A percentile compares a stretch with the other conserved stretches of the same genome.
Conservation (phyloP, 1,284 basidiomycete species). For the Sporisorium exsertum region DNA sequence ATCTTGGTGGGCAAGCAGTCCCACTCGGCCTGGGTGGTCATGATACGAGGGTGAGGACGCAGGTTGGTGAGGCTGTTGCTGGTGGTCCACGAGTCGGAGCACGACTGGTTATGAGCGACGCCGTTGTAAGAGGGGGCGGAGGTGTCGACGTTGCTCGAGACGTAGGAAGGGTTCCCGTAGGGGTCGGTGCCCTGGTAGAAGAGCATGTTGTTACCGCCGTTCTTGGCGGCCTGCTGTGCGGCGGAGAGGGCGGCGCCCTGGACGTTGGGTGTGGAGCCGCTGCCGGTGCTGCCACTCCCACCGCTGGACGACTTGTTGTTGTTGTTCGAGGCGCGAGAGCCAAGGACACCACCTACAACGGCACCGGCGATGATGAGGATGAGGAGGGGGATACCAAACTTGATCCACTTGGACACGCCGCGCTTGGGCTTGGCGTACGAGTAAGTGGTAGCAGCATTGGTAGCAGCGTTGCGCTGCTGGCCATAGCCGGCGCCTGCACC, state of each 20-base stretch:
- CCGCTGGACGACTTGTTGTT: conserved; percentile 65
- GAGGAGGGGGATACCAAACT: conserved; percentile 56
- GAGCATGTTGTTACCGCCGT: conserved; percentile 78
- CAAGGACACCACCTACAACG: conserved; percentile 82
- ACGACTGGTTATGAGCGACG: conserved; percentile 27
- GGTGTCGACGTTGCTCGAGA: conserved; percentile 78
- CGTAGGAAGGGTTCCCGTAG: conserved; percentile 84
- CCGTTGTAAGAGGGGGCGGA: conserved; percentile 41
- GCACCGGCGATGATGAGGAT: conserved; percentile 72
- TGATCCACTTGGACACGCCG: conserved; percentile 60
- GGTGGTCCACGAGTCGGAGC: conserved; percentile 64
- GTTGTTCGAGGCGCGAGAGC: conserved; percentile 71
- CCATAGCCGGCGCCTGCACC: conserved; percentile 25
- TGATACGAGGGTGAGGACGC: conserved; percentile 86
- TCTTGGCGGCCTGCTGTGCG: conserved; percentile 75
- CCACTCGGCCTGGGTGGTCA: conserved; percentile 94
- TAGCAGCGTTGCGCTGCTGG: conserved; percentile 33
- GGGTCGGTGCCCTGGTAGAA: conserved; percentile 75
- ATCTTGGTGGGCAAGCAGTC: conserved; percentile 82
- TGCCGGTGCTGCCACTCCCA: conserved; percentile 58
- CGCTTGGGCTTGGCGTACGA: conserved; percentile 63
- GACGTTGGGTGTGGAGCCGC: conserved; percentile 39
- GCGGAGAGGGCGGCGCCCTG: conserved; percentile 69
- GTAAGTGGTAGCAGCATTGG: conserved; percentile 55
- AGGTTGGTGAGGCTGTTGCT: conserved; percentile 78